Conservation (phyloP, 768 basidiomycete genomes). For the Zangia roseola region DNA sequence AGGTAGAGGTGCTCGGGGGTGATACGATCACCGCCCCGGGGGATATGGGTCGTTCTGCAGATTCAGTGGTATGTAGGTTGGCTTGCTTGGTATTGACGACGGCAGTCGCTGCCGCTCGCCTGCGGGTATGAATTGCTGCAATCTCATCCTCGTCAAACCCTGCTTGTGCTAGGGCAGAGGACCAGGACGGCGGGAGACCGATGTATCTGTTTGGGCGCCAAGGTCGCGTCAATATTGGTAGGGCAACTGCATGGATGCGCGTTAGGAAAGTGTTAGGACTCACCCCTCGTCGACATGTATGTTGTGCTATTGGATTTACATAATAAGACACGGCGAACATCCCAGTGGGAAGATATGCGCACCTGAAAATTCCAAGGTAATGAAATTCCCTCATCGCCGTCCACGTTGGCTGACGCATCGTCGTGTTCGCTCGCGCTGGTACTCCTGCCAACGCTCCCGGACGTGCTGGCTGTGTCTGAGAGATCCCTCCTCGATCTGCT, state of each 20-base stretch:
- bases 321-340: background rate
- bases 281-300: slow-evolving; percentile 79
- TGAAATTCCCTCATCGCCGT: slow-evolving; percentile 62
- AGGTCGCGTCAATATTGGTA: background rate
- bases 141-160: slow-evolving; percentile 75
- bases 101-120: slow-evolving; percentile 21
- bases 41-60: slow-evolving; percentile 11
- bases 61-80: slow-evolving; percentile 2
- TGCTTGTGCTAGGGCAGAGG: slow-evolving; percentile 53
- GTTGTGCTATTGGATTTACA: slow-evolving; percentile 51
- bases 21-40: slow-evolving; percentile 8
- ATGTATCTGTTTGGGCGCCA: slow-evolving; percentile 40
- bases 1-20: slow-evolving; percentile 18
- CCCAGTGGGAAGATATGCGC: slow-evolving; percentile 5
- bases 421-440: slow-evolving; percentile 16
- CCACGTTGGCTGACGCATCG: background rate
- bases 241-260: background rate
- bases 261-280: slow-evolving; percentile 20
- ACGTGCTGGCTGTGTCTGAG: slow-evolving; percentile 18
- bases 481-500: slow-evolving; percentile 34
- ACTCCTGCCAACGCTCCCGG: slow-evolving; percentile 9
- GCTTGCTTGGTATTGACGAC: slow-evolving; percentile 3
- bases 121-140: slow-evolving; percentile 48
- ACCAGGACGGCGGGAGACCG: slow-evolving; percentile 76
- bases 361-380: slow-evolving; percentile 78